Evolutionary conservation across 768 basidiomycete genomes (phyloP).

Genomic region (Lepiota brunneoincarnata): DNA sequence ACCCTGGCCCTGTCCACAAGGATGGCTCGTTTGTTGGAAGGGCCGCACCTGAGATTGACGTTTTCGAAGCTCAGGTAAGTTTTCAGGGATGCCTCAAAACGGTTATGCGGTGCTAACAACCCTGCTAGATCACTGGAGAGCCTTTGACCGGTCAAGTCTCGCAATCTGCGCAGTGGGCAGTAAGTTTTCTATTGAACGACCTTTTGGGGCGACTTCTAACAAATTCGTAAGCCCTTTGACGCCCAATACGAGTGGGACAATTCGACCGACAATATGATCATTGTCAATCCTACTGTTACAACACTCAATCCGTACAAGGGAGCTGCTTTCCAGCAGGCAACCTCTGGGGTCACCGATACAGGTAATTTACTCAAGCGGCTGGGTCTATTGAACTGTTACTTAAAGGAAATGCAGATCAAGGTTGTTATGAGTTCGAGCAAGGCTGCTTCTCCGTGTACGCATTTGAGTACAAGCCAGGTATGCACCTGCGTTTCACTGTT

Average conservation of each 20-base stretch:
- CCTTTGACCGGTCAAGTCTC: conserved; percentile 58
- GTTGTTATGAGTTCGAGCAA: conserved; percentile 57
- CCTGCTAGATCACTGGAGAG: conserved; percentile 28
- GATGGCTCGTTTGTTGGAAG: conserved; percentile 84
- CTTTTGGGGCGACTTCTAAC: neutral
- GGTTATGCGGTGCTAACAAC: neutral
- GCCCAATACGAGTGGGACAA: conserved; percentile 69
- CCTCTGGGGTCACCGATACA: conserved; percentile 65
- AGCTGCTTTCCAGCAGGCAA: conserved; percentile 80
- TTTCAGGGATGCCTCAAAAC: neutral
- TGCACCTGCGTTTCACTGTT: conserved; percentile 1
- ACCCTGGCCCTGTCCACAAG: conserved; percentile 78
- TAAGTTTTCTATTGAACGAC: conserved; percentile 32
- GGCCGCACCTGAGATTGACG: conserved; percentile 86
- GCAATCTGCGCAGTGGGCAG: conserved; percentile 81
- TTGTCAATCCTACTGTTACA: conserved; percentile 50
- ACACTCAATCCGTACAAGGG: conserved; percentile 68
- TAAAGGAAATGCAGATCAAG: conserved; percentile 44
- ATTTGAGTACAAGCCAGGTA: conserved; percentile 77
- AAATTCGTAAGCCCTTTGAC: conserved; percentile 65
- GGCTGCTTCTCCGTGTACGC: conserved; percentile 72
- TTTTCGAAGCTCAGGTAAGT: conserved; percentile 77
- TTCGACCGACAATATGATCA: conserved; percentile 52
- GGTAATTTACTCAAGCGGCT: conserved; percentile 30
- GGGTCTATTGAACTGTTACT: neutral